Conservation (phyloP, 1,284 basidiomycete species). For the Puccinia sorghi region DNA sequence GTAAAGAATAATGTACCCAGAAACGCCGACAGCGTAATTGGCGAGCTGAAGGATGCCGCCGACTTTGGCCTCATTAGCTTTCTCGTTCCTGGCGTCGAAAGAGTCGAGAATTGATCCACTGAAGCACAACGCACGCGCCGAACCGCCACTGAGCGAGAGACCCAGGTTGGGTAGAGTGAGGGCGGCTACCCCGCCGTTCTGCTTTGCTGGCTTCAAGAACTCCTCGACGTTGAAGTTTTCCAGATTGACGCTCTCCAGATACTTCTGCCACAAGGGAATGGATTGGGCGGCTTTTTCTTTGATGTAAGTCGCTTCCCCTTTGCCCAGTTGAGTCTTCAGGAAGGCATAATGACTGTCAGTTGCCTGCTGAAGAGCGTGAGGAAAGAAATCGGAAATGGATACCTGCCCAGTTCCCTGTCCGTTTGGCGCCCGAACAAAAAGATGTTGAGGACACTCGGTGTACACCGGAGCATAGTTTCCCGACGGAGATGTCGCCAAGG, state of each 20-base stretch:
- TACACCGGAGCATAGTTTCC: conserved; percentile 37
- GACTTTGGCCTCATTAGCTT: conserved; percentile 33
- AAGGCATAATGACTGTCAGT: too few species aligned
- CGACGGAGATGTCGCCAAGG: conserved; percentile 23
- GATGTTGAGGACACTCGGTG: conserved; percentile 24
- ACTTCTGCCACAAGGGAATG: conserved; percentile 39
- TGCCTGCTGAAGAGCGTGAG: neutral
- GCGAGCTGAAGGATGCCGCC: conserved; percentile 37
- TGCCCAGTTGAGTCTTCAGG: neutral
- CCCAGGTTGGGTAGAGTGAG: conserved; percentile 38
- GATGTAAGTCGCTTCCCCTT: conserved; percentile 26
- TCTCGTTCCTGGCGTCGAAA: conserved; percentile 34
- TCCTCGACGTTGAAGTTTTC: conserved; percentile 27
- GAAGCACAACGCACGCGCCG: conserved; percentile 25
- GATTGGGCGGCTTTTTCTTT: conserved; percentile 38
- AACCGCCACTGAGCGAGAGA: conserved; percentile 38
- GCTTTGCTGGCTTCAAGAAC: conserved; percentile 24
- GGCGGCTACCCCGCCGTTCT: conserved; percentile 17
- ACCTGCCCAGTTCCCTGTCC: neutral
- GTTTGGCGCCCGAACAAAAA: conserved; percentile 16
- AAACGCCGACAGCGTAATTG: conserved; percentile 37
- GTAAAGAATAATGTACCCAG: conserved; percentile 25
- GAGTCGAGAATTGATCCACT: conserved; percentile 39
- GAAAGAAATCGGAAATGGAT: too few species aligned
- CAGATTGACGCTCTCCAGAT: conserved; percentile 15